Evolutionary conservation across 202 grass and related monocot genomes (phyloP).

Genomic region (Brachypodium distachyon): DNA sequence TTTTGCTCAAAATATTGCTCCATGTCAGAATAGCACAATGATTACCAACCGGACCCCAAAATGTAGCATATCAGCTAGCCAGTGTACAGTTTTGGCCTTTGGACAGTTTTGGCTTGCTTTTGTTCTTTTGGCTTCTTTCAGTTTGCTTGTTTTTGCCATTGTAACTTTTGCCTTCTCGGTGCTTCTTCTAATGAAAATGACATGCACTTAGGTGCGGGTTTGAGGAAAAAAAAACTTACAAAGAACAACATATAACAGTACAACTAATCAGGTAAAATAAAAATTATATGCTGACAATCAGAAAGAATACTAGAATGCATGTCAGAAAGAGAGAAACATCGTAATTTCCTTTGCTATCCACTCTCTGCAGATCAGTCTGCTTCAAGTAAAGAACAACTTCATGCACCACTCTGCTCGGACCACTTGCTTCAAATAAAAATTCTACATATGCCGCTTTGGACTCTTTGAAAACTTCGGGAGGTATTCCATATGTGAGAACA

Average conservation of each 20-base stretch:
- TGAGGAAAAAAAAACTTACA: no score
- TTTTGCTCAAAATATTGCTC: slow-evolving; percentile 98
- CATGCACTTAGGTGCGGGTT: no score
- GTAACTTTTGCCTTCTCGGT: no score
- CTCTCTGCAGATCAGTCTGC: slow-evolving; percentile 83
- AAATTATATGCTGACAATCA: not conserved
- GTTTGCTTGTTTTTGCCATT: no score
- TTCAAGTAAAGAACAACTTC: slow-evolving; percentile 99
- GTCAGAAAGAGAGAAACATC: slow-evolving; percentile 38
- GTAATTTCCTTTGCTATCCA: slow-evolving; percentile 93
- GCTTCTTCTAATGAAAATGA: no score
- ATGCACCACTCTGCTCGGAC: slow-evolving; percentile 48
- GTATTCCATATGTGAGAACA: slow-evolving; percentile 73
- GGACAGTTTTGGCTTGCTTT: no score
- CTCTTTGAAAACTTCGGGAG: slow-evolving; percentile 83
- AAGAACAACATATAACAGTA: slow-evolving; percentile 15
- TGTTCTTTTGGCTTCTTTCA: no score
- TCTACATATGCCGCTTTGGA: slow-evolving; percentile 85
- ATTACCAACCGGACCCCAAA: slow-evolving; percentile 81
- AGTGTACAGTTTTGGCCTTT: no score
- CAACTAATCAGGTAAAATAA: slow-evolving; percentile 25
- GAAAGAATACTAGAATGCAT: not conserved
- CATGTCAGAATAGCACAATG: slow-evolving; percentile 97
- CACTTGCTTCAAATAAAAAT: slow-evolving; percentile 94
- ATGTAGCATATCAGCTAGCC: slow-evolving; percentile 84